A percentile compares a stretch with the other conserved stretches of the same genome.
Evolutionary conservation across 1,284 basidiomycete species (phyloP).

Genomic region (Sphaerobolus stellatus): DNA sequence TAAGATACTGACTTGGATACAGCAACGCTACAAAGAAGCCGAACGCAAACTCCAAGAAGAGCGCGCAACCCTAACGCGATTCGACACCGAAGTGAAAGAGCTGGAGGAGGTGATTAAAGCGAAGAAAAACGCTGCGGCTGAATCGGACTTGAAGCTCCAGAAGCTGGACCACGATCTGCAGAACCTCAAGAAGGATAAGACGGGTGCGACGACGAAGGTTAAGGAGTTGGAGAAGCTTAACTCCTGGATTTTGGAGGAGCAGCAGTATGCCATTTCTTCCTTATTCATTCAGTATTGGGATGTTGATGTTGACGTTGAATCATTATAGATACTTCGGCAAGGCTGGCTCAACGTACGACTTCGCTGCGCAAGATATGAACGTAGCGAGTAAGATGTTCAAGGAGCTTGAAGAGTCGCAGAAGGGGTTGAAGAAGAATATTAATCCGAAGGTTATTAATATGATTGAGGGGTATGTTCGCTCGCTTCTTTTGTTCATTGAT

Average conservation of each 20-base stretch:
- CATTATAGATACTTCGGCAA: constrained; percentile 78
- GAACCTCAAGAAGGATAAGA: constrained; percentile 40
- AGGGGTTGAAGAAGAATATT: constrained; percentile 91
- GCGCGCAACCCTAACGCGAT: constrained; percentile 80
- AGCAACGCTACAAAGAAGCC: constrained; percentile 63
- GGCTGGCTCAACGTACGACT: constrained; percentile 82
- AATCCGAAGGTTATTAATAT: constrained; percentile 95
- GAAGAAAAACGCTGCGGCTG: constrained; percentile 74
- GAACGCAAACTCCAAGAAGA: constrained; percentile 79
- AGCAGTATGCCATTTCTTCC: constrained; percentile 58
- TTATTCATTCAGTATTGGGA: not conserved
- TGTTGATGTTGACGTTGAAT: constrained; percentile 6
- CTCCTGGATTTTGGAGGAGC: constrained; percentile 88
- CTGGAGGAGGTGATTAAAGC: constrained; percentile 80
- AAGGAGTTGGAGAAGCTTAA: constrained; percentile 75
- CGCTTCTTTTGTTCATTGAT: not conserved
- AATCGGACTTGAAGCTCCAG: constrained; percentile 72
- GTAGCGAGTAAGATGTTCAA: constrained; percentile 66
- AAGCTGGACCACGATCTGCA: constrained; percentile 52
- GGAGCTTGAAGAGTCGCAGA: constrained; percentile 80
- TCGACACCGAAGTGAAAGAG: constrained; percentile 84
- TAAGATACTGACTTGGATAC: constrained; percentile 2
- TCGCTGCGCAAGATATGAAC: constrained; percentile 67
- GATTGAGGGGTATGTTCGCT: constrained; percentile 81
- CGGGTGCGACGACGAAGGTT: constrained; percentile 50